These are phyloP conservation scores for Saccharomyces jurei DNA, from an alignment of 805 yeast species.

Conservation along the genomic window DNA sequence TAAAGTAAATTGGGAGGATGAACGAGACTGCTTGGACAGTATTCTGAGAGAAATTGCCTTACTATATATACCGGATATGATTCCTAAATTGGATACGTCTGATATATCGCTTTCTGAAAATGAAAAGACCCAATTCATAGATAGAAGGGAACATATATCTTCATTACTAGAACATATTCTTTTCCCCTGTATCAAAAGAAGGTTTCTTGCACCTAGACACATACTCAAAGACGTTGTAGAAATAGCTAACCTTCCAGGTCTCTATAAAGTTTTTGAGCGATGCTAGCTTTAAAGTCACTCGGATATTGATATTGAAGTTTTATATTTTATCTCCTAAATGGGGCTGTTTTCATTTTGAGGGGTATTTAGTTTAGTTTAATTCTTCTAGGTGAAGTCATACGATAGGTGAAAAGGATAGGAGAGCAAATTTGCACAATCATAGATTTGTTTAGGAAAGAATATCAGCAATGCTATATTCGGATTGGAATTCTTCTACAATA, in stretches of 20 bases:
- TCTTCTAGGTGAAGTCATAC: background rate
- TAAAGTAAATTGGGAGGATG: slow-evolving; percentile 57
- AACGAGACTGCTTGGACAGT: slow-evolving; percentile 57
- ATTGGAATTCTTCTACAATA: slow-evolving; percentile 16
- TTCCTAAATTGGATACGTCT: slow-evolving; percentile 16
- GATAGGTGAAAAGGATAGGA: background rate
- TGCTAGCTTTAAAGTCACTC: slow-evolving; percentile 40
- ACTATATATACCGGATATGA: slow-evolving; percentile 58
- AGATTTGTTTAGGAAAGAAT: slow-evolving; percentile 4
- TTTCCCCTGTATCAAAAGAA: slow-evolving; percentile 56
- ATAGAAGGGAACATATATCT: slow-evolving; percentile 28
- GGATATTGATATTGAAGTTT: background rate
- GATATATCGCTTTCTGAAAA: slow-evolving; percentile 16
- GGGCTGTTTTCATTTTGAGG: background rate
- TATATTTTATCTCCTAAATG: background rate
- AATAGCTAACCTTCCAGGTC: slow-evolving; percentile 84
- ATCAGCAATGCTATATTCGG: slow-evolving; percentile 11
- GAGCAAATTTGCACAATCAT: background rate
- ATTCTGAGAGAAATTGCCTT: slow-evolving; percentile 62
- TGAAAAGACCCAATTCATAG: slow-evolving; percentile 19
- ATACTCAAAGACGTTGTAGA: slow-evolving; percentile 57
- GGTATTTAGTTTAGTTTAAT: background rate
- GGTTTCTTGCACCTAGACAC: slow-evolving; percentile 55
- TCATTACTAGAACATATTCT: slow-evolving; percentile 45
- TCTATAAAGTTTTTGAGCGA: slow-evolving; percentile 87